Evolutionary conservation across 2,329 filamentous ascomycete species (phyloP).

Genomic region (Hyphodiscus sp.): DNA sequence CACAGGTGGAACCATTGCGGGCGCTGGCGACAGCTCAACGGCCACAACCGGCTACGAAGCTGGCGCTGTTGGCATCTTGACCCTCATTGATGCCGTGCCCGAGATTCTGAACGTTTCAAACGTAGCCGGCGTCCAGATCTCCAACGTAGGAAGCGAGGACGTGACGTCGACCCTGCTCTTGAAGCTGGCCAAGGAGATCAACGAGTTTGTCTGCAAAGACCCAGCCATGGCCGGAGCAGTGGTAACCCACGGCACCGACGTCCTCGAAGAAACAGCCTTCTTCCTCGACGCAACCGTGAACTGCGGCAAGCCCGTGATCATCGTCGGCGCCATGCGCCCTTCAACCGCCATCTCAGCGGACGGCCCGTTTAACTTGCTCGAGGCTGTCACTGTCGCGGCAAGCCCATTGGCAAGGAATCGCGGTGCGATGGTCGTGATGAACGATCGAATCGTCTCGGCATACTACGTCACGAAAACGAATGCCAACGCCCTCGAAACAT

Average conservation of each 20-base stretch:
- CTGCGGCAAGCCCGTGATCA: constrained; percentile 51
- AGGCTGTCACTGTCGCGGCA: constrained; percentile 51
- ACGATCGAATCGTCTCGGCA: constrained; percentile 53
- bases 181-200: constrained; percentile 41
- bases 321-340: constrained; percentile 58
- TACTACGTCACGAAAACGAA: constrained; percentile 57
- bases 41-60: constrained; percentile 50
- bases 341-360: constrained; percentile 57
- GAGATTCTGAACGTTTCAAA: constrained; percentile 48
- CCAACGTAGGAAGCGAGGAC: constrained; percentile 41
- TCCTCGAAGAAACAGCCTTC: constrained; percentile 57
- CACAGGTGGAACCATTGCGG: constrained; percentile 52
- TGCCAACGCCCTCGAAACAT: constrained; percentile 57
- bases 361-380: constrained; percentile 55
- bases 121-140: constrained; percentile 45
- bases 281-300: constrained; percentile 53
- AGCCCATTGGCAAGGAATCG: constrained; percentile 39
- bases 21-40: constrained; percentile 40
- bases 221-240: constrained; percentile 42
- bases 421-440: constrained; percentile 54
- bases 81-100: constrained; percentile 48
- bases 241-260: constrained; percentile 60
- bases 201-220: constrained; percentile 33
- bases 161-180: constrained; percentile 45
- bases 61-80: constrained; percentile 26